A percentile compares a stretch with the other conserved stretches of the same genome.
These are phyloP conservation scores for Forsythia viridissima DNA, from an alignment of 257 asterid species.

Conservation along the genomic window DNA sequence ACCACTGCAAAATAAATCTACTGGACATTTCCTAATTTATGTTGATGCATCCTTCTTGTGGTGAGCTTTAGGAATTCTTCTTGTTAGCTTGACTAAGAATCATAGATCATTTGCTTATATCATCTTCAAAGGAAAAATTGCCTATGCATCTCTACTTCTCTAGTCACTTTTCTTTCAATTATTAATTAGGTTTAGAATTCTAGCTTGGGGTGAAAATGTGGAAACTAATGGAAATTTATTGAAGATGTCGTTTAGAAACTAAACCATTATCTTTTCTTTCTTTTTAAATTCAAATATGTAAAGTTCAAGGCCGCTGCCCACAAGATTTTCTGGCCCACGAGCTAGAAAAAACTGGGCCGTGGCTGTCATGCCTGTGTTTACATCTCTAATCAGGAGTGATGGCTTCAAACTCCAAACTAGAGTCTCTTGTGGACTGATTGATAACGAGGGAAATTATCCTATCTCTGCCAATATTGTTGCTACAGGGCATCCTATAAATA, in stretches of 20 bases:
- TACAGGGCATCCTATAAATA: not conserved
- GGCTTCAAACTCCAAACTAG: not conserved
- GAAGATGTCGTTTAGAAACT: no score
- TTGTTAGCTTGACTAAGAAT: not conserved
- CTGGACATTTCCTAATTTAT: not conserved
- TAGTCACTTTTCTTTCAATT: not conserved
- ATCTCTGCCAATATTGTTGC: not conserved
- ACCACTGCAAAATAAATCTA: not conserved
- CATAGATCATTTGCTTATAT: not conserved
- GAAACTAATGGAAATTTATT: not conserved
- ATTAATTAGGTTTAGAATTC: not conserved
- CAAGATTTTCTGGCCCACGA: no score
- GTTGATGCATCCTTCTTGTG: not conserved
- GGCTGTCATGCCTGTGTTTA: no score
- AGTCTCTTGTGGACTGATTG: not conserved
- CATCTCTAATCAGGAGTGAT: not conserved
- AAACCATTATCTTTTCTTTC: no score
- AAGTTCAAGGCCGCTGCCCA: no score
- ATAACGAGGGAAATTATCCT: not conserved
- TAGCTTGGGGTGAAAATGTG: not conserved
- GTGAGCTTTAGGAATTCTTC: not conserved
- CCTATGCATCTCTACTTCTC: not conserved
- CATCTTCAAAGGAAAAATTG: not conserved
- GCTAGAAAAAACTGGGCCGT: no score
- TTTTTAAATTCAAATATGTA: no score